Percentiles rank a stretch among this genome's conserved stretches.
Evolutionary conservation across 1,284 basidiomycete species (phyloP).

Genomic region (Quambalaria eucalypti): DNA sequence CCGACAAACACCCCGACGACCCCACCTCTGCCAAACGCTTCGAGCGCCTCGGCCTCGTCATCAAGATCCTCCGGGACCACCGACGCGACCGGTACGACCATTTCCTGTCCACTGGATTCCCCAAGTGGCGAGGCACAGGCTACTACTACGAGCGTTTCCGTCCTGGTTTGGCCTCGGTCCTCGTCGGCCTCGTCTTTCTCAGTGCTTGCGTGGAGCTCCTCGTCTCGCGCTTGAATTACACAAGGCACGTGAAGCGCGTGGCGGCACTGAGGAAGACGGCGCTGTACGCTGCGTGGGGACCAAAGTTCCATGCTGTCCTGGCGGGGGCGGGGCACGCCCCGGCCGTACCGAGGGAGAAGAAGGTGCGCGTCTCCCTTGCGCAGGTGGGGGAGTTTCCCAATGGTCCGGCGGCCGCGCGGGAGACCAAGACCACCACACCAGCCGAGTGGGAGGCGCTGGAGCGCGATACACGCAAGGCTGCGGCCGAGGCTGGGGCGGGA

Average conservation of each 20-base stretch:
- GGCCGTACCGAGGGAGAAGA: constrained; percentile 20
- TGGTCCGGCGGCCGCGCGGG: constrained; percentile 10
- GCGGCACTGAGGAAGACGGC: constrained; percentile 25
- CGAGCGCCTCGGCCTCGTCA: constrained; percentile 39
- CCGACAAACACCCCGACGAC: constrained; percentile 36
- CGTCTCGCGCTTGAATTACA: constrained; percentile 18
- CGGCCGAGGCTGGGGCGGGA: no score
- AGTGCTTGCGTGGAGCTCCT: constrained; percentile 18
- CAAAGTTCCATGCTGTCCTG: constrained; percentile 21
- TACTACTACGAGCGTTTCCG: constrained; percentile 41
- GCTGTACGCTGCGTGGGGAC: constrained; percentile 31
- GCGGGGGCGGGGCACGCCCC: constrained; percentile 1
- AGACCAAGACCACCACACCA: no score
- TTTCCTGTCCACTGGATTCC: constrained; percentile 40
- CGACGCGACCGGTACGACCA: constrained; percentile 44
- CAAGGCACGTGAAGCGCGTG: constrained; percentile 24
- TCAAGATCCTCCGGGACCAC: constrained; percentile 41
- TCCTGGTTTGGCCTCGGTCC: constrained; percentile 25
- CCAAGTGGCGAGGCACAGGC: constrained; percentile 39
- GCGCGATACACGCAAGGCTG: constrained; percentile 15
- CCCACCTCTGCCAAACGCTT: constrained; percentile 32
- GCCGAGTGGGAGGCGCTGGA: constrained; percentile 35
- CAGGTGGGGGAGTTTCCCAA: constrained; percentile 28
- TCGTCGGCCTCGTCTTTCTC: constrained; percentile 22
- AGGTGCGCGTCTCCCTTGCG: constrained; percentile 33